A percentile compares a stretch with the other conserved stretches of the same genome.
Evolutionary conservation across 2,329 filamentous ascomycete species (phyloP).

Genomic region (Ophiostoma montium): DNA sequence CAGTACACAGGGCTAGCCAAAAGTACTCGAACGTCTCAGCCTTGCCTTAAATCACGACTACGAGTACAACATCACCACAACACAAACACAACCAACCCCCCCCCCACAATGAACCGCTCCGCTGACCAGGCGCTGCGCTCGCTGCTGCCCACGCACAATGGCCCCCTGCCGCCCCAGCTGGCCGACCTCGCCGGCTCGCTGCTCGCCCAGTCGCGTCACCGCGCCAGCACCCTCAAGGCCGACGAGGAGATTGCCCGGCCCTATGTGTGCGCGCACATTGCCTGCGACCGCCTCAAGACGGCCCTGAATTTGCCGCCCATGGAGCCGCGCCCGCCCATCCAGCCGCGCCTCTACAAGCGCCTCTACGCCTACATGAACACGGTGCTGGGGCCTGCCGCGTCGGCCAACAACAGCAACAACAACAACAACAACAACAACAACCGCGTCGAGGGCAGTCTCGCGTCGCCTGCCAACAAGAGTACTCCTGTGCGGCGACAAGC

Average conservation of each 20-base stretch:
- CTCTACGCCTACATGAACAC: slow-evolving; percentile 69
- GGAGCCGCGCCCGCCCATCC: slow-evolving; percentile 61
- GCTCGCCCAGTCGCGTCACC: slow-evolving; percentile 65
- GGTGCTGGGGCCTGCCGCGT: slow-evolving; percentile 32
- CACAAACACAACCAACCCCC: neutral
- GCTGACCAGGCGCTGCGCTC: slow-evolving; percentile 61
- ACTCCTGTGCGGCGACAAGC: neutral
- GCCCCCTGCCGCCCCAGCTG: slow-evolving; percentile 53
- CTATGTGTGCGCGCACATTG: slow-evolving; percentile 78
- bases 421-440: too few relatives aligned
- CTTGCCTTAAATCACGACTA: neutral
- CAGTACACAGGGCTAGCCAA: too few relatives aligned
- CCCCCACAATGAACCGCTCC: slow-evolving; percentile 50
- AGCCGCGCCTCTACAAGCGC: slow-evolving; percentile 69
- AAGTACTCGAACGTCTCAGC: neutral
- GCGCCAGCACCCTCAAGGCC: slow-evolving; percentile 61
- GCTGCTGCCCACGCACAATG: slow-evolving; percentile 58
- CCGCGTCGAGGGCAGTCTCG: neutral
- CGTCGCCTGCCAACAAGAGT: slow-evolving; percentile 11
- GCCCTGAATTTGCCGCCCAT: slow-evolving; percentile 63
- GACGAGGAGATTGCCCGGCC: slow-evolving; percentile 79
- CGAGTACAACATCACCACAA: neutral
- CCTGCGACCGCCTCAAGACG: slow-evolving; percentile 76
- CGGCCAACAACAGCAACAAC: too few relatives aligned
- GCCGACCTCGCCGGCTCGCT: slow-evolving; percentile 58